Conservation (phyloP, 176 grass and related monocot species). For the Bonia amplexicaulis region DNA sequence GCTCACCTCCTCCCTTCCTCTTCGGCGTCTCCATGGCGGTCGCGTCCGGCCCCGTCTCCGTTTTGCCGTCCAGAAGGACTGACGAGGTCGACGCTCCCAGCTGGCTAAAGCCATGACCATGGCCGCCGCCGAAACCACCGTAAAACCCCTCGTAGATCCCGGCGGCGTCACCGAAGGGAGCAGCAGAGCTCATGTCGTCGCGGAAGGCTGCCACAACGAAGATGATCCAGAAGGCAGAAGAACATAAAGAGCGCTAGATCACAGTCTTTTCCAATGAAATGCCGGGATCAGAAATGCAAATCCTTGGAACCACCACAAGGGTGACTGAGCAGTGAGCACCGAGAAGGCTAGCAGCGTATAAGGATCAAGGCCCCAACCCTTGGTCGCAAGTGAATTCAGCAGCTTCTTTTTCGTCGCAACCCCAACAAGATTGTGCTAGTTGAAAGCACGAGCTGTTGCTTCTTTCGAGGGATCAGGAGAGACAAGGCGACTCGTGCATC, state of each 20-base stretch:
- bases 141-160: constrained; percentile 22
- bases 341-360: neutral
- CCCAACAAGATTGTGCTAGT: neutral
- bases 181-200: constrained; percentile 9
- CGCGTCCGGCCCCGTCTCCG: neutral
- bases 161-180: neutral
- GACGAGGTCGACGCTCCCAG: constrained; percentile 21
- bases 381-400: neutral
- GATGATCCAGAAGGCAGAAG: neutral
- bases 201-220: neutral
- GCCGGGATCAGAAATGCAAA: neutral
- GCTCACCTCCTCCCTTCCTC: constrained; percentile 21
- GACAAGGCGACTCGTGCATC: constrained; percentile 10
- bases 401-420: neutral
- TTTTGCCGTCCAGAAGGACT: neutral
- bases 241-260: neutral
- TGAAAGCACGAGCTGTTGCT: neutral
- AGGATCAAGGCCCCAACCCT: neutral
- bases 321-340: neutral
- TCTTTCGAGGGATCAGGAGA: neutral
- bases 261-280: neutral
- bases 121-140: neutral
- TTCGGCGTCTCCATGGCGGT: neutral
- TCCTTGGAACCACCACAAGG: neutral
- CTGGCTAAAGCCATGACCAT: neutral